These are phyloP conservation scores for Wickerhamomyces subpelliculosus DNA, from an alignment of 805 yeast genomes.

Conservation along the genomic window DNA sequence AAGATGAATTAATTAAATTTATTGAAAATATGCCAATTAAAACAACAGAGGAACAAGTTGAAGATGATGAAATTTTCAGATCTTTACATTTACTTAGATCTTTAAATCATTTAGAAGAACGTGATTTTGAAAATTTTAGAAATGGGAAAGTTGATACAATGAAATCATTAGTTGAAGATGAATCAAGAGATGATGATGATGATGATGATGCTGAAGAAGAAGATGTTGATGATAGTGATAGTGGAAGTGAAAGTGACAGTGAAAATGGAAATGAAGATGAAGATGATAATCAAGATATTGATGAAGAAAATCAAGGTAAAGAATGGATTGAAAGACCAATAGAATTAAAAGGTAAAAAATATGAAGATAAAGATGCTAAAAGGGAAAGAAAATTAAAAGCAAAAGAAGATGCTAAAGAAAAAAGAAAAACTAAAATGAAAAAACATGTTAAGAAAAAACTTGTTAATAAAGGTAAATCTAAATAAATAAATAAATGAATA, in stretches of 20 bases:
- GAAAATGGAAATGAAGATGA: conserved; percentile 24
- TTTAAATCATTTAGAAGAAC: conserved; percentile 77
- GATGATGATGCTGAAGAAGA: conserved; percentile 10
- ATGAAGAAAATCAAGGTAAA: conserved; percentile 28
- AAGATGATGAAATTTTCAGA: conserved; percentile 85
- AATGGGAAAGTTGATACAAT: conserved; percentile 79
- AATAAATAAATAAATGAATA: too few relatives aligned
- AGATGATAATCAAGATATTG: conserved; percentile 27
- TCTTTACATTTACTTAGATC: conserved; percentile 72
- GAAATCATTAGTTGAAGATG: conserved; percentile 46
- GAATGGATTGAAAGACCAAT: conserved; percentile 38
- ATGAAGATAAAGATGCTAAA: conserved; percentile 72
- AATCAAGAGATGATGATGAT: conserved; percentile 14
- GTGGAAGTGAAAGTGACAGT: conserved; percentile 20
- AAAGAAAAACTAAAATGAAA: conserved; percentile 75
- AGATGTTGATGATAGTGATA: conserved; percentile 20
- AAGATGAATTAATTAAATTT: conserved; percentile 32
- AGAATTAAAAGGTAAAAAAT: conserved; percentile 61
- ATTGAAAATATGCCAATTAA: conserved; percentile 53
- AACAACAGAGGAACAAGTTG: conserved; percentile 42
- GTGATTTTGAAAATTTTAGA: conserved; percentile 75
- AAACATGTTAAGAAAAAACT: conserved; percentile 76
- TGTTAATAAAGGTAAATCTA: conserved; percentile 46
- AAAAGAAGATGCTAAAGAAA: conserved; percentile 74
- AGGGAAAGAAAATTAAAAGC: conserved; percentile 67